Conservation (phyloP, 2,329 filamentous ascomycete genomes). For the Aspergillus floridensis region DNA sequence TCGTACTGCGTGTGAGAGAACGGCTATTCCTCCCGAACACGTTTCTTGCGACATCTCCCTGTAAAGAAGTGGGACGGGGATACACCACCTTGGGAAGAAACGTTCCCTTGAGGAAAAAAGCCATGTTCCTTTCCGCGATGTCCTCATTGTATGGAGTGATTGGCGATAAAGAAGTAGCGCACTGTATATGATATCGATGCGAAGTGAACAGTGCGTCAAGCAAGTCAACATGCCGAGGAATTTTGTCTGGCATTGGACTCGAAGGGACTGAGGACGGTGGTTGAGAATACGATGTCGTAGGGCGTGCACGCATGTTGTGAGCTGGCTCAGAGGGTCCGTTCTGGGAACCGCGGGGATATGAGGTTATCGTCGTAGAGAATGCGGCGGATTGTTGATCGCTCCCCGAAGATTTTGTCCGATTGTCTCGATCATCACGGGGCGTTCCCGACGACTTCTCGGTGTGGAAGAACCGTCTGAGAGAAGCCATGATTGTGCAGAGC, state of each 20-base stretch:
- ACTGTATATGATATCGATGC: conserved; percentile 28
- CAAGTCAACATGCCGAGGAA: conserved; percentile 40
- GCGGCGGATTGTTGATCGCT: conserved; percentile 3
- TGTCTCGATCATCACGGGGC: conserved; percentile 11
- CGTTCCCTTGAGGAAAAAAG: conserved; percentile 29
- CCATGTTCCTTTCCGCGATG: conserved; percentile 45
- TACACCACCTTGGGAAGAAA: conserved; percentile 26
- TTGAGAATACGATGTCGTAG: conserved; percentile 27
- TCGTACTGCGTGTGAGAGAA: conserved; percentile 22
- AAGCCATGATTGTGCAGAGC: conserved; percentile 28
- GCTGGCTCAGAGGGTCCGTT: conserved; percentile 39
- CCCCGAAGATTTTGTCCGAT: conserved; percentile 1
- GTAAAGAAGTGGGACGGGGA: conserved; percentile 37
- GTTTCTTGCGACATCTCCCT: conserved; percentile 44
- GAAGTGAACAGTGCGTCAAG: conserved; percentile 40
- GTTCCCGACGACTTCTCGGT: conserved; percentile 23
- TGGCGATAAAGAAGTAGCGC: conserved; percentile 28
- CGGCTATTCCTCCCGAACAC: conserved; percentile 26
- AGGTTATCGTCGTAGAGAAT: conserved; percentile 16
- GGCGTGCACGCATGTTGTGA: conserved; percentile 34
- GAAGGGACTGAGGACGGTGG: conserved; percentile 24
- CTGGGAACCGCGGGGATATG: conserved; percentile 25
- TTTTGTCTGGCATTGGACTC: conserved; percentile 21
- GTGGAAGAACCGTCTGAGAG: conserved; percentile 35
- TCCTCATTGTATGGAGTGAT: conserved; percentile 43